These are phyloP conservation scores for Yamagishiella unicocca DNA, from an alignment of 139 green algal genomes.

Conservation along the genomic window DNA sequence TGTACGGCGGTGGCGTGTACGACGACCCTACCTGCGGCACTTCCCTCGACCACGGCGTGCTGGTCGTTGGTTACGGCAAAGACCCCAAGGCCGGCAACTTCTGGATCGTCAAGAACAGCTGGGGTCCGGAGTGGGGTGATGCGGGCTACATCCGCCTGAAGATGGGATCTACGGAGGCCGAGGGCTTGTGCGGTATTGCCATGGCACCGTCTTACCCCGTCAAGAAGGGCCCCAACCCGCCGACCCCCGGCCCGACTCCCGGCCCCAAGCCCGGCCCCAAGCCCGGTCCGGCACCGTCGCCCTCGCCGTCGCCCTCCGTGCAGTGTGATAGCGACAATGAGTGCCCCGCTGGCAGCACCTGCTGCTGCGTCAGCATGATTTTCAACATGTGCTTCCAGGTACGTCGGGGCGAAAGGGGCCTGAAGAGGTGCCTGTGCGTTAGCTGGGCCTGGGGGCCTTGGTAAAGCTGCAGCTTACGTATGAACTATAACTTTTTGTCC, in stretches of 20 bases:
- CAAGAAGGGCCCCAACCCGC: slow-evolving; percentile 81
- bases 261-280: slow-evolving; percentile 54
- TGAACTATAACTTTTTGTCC: no score
- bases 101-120: slow-evolving; percentile 98
- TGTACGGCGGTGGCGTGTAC: slow-evolving; percentile 92
- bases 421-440: no score
- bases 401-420: no score
- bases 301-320: slow-evolving; percentile 59
- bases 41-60: slow-evolving; percentile 95
- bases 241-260: slow-evolving; percentile 51
- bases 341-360: slow-evolving; percentile 77
- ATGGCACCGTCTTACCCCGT: slow-evolving; percentile 92
- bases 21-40: slow-evolving; percentile 57
- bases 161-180: not conserved
- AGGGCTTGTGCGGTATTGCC: slow-evolving; percentile 93
- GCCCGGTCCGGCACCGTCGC: not conserved
- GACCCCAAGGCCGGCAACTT: slow-evolving; percentile 70
- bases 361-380: slow-evolving; percentile 89
- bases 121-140: slow-evolving; percentile 76
- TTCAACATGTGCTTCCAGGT: slow-evolving; percentile 79
- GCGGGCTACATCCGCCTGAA: slow-evolving; percentile 90
- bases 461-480: no score
- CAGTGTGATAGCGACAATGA: slow-evolving; percentile 77
- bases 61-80: slow-evolving; percentile 92
- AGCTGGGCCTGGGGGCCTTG: no score